Conservation (phyloP, 768 basidiomycete genomes). For the Kwoniella botswanensis region DNA sequence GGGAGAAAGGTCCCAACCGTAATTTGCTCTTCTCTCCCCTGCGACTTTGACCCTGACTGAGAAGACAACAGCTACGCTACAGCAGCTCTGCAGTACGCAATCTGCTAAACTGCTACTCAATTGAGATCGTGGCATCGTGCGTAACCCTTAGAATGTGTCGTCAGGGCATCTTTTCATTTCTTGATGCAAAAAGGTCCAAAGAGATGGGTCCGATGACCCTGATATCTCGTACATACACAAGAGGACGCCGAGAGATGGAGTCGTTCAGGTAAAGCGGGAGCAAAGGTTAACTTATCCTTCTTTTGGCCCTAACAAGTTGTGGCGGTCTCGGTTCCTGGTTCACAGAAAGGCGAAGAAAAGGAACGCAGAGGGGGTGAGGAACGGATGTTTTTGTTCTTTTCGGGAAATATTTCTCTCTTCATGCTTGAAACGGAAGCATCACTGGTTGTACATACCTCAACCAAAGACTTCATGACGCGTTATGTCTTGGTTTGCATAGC, state of each 20-base stretch:
- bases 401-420: not conserved
- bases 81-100: not conserved
- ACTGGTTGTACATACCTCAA: not conserved
- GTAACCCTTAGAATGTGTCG: not conserved
- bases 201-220: too few species aligned
- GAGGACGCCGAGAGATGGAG: too few species aligned
- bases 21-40: too few species aligned
- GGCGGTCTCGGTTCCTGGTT: constrained; percentile 6
- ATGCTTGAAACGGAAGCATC: constrained; percentile 1
- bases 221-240: too few species aligned
- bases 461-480: too few species aligned
- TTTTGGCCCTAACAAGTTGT: not conserved
- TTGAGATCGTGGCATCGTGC: not conserved
- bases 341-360: not conserved
- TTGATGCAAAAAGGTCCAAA: too few species aligned
- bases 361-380: not conserved
- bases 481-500: constrained; percentile 1
- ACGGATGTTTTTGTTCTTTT: not conserved
- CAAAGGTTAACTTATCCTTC: constrained; percentile 1
- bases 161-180: too few species aligned
- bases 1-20: too few species aligned
- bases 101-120: not conserved
- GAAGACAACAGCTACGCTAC: too few species aligned
- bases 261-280: not conserved
- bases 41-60: too few species aligned